Evolutionary conservation across 257 asterid genomes (phyloP), one percentile per base, ranked within the genome.

Genomic region (Dorcoceras hygrometricum): DNA sequence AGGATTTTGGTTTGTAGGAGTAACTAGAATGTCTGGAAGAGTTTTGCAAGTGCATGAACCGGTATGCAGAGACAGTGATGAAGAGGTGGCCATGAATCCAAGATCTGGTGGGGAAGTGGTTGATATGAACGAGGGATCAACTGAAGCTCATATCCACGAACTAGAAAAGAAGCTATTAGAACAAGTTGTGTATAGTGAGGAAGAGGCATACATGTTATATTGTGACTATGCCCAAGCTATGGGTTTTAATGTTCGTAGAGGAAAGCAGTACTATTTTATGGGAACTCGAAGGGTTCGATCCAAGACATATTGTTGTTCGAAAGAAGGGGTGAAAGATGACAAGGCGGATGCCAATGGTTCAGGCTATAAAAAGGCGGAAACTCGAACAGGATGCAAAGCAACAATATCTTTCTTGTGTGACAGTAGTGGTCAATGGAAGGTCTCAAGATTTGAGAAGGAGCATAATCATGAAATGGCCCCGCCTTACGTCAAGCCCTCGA

Each of bases 311-410:
- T 84, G 84, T 71, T 87, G 95, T 68, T 84, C 89, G 8, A 87
- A 81, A 78, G 95, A 87, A 85, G 95, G 95, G 25, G 76, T 69
- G 46, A 83, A 82, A 73, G 88, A 84, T 31, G 89, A 83, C 51
- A 81, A 81, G 69, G 51, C 77, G 28, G 86, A 81, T 43, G 50
- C 53, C 53, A 65, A 58, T 59, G 63, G 68, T 3, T 67, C 75
- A 32, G 78, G 83, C 67, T 79, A 63, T 74, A 84, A 81, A 59
- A 87, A 82, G 75, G 80, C 81, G 11, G 91, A 83, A 67, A 80
- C 89, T 8, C 81, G 95, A 63, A 87, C 95, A 46, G 91, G 91
- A 62, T 87, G 91, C 69, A 81, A 81, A 76, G 95, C 95, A 55
- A 84, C 75, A 89, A 83, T 87, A 73, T 77, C 86, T 62, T 87